phyloP scores from a whole-genome alignment of 2,329 filamentous ascomycete species.

The Macrophomina pseudophaseolina region DNA sequence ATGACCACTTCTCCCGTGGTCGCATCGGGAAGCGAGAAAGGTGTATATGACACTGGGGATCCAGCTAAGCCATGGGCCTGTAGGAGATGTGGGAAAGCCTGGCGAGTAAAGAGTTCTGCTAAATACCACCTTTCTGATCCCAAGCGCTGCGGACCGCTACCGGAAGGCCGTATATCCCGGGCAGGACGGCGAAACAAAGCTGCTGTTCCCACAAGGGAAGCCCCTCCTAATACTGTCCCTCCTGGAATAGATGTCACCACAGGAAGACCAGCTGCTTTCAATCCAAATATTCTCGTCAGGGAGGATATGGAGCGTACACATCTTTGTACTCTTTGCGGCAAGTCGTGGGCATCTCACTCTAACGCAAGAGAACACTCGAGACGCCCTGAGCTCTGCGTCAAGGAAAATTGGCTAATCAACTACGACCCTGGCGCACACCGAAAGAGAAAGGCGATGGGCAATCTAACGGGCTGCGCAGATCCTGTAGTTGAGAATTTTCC shows the following conservation, averaged over 20 bases:
- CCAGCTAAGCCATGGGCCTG: not conserved
- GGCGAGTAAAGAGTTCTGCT: not conserved
- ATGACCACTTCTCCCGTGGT: not conserved
- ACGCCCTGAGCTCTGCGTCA: not conserved
- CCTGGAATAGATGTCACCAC: not conserved
- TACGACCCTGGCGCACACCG: not conserved
- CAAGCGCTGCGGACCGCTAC: not conserved
- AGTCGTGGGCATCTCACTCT: not conserved
- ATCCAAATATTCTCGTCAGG: constrained; percentile 1
- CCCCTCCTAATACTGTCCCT: not conserved
- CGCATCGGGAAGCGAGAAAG: not conserved
- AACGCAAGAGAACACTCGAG: not conserved
- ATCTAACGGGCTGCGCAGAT: not conserved
- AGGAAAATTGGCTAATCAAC: constrained; percentile 5
- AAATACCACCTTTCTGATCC: not conserved
- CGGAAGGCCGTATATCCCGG: not conserved
- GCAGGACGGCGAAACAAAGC: not conserved
- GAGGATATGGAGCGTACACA: constrained; percentile 5
- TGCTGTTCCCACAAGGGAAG: not conserved
- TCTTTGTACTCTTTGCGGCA: constrained; percentile 9
- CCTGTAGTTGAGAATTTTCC: not conserved
- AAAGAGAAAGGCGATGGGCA: not conserved
- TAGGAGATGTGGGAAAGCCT: not conserved
- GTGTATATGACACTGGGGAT: not conserved
- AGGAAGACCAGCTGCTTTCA: not conserved